Conservation (phyloP, 2,329 filamentous ascomycete genomes). For the Cladosporium austrohemisphaericum region DNA sequence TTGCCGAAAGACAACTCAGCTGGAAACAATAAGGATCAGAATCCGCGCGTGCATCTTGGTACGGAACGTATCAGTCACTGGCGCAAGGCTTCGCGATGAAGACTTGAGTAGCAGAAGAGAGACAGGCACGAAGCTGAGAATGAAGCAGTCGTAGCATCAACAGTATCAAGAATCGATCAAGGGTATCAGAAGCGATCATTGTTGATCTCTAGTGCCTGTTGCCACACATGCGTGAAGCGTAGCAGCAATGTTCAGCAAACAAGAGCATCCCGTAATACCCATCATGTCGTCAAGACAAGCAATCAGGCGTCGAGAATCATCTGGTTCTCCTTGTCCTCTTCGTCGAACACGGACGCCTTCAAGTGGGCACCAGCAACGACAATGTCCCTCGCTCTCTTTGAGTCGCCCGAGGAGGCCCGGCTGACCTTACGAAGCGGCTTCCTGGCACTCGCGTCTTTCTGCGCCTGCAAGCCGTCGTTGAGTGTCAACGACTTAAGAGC, state of each 20-base stretch:
- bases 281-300: not conserved
- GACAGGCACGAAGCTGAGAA: not conserved
- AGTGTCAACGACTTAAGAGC: conserved; percentile 22
- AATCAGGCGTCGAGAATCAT: conserved; percentile 9
- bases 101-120: no score
- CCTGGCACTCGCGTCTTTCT: conserved; percentile 17
- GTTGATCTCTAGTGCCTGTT: not conserved
- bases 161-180: not conserved
- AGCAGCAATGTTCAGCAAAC: not conserved
- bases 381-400: not conserved
- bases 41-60: no score
- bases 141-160: not conserved
- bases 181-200: conserved; percentile 10
- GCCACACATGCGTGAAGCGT: not conserved
- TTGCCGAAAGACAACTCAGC: not conserved
- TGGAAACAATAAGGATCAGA: not conserved
- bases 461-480: conserved; percentile 25
- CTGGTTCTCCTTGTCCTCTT: conserved; percentile 16
- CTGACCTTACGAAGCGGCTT: conserved; percentile 26
- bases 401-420: conserved; percentile 12
- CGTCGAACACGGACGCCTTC: not conserved
- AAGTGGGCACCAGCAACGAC: not conserved
- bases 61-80: no score
- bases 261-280: not conserved
- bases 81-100: no score